Evolutionary conservation across 176 grass and related monocot species (phyloP), one percentile per base, ranked within the genome.

Genomic region (Olyra latifolia): DNA sequence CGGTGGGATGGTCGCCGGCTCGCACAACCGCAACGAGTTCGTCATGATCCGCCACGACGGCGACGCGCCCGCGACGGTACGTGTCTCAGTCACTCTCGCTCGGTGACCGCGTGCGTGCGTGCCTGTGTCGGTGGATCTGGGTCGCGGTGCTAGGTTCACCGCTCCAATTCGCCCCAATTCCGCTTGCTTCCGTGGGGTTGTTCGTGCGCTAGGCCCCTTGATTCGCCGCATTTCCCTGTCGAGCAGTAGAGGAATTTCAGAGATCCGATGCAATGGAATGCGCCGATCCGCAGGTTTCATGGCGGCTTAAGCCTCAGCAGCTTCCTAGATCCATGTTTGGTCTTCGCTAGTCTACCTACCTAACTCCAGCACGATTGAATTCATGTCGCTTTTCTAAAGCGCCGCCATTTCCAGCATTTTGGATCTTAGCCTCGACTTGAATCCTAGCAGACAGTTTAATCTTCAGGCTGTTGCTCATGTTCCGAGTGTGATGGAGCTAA

Each of bases 1-100:
- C 76, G 75, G 75, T 16, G 89, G 92, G 22, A 94, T 94, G 92
- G 89, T 91, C 38, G 92, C 89, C 48, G 92, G 92, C 5, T 94
- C 92, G 57, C 89, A 87, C 89, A 89, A 91, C 68, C 87, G 92
- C 72, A 94, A 91, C 81, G 92, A 94, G 81, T 91, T 94, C 89
- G 87, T 94, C 81, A 89, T 89, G 89, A 94, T 94, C 72, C 92
- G 84, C 19, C 62, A 85, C 84, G 92, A 94, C 38, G 92, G 92
- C 73, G 92, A 94, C 72, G 52, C 87, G 11, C 84, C 72, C 35
- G 81, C 69, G 16, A 73, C 80, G 69, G 88, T 90, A 82, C 74
- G 82, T 35, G 10, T 38, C 15, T 13, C 5, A n/a, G n/a, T 7
- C 19, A 2, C 7, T 10, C 7, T 5, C 40, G 5, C 32, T 35